phyloP scores from a whole-genome alignment of 495 filamentous ascomycete genomes.

The Polyplosphaeria fusca region DNA sequence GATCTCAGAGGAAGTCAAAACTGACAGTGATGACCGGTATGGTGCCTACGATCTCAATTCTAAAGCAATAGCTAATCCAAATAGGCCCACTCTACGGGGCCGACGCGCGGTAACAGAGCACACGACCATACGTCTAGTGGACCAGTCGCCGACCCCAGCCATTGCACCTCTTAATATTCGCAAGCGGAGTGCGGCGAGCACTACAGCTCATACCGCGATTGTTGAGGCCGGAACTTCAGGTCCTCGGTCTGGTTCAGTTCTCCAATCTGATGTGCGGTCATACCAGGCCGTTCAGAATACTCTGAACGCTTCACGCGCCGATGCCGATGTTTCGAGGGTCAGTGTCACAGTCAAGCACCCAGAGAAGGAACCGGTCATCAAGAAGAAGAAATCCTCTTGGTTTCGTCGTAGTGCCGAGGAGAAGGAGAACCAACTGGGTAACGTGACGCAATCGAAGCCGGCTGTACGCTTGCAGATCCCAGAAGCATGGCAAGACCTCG shows the following conservation, averaged over 20 bases:
- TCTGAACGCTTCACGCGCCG: constrained; percentile 8
- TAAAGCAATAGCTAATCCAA: constrained; percentile 42
- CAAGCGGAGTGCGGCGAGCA: constrained; percentile 40
- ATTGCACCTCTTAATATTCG: constrained; percentile 44
- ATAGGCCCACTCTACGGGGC: constrained; percentile 28
- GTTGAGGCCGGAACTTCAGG: constrained; percentile 8
- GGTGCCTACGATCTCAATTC: constrained; percentile 28
- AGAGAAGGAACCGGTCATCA: constrained; percentile 24
- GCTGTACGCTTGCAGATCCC: constrained; percentile 22
- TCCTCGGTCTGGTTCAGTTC: constrained; percentile 11
- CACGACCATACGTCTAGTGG: constrained; percentile 40
- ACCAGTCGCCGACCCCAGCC: constrained; percentile 34
- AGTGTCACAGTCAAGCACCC: constrained; percentile 9
- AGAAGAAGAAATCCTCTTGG: constrained; percentile 42
- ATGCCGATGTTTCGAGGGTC: background rate
- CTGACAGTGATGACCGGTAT: constrained; percentile 32
- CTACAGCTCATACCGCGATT: constrained; percentile 8
- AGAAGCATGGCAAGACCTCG: constrained; percentile 28
- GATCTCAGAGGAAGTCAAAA: constrained; percentile 41
- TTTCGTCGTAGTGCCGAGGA: constrained; percentile 35
- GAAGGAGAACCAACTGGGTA: constrained; percentile 16
- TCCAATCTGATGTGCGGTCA: constrained; percentile 2
- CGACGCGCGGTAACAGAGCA: constrained; percentile 29
- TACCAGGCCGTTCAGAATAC: constrained; percentile 14
- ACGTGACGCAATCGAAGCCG: constrained; percentile 16